Evolutionary conservation across 1,284 basidiomycete species (phyloP).

Genomic region (Rhodotorula sp.): DNA sequence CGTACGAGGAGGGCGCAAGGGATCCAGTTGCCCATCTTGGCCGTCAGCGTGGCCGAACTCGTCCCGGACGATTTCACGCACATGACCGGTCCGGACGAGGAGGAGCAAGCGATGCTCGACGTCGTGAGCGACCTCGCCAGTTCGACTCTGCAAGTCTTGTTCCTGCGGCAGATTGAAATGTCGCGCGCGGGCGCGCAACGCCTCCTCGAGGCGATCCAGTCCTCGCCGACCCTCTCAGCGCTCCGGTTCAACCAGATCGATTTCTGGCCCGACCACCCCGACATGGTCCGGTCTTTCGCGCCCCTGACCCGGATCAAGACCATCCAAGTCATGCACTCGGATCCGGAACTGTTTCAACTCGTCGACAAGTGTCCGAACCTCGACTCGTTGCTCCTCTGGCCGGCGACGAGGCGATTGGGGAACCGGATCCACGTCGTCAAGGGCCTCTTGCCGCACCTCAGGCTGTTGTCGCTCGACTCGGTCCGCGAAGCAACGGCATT

Average conservation of each 20-base stretch:
- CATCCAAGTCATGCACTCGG: constrained; percentile 37
- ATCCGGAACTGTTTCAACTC: constrained; percentile 19
- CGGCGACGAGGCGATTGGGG: constrained; percentile 18
- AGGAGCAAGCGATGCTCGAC: neutral
- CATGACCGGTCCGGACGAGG: neutral
- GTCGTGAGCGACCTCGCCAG: constrained; percentile 3
- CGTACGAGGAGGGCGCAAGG: neutral
- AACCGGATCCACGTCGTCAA: constrained; percentile 11
- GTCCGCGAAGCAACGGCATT: constrained; percentile 29
- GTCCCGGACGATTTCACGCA: neutral
- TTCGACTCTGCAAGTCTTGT: constrained; percentile 23
- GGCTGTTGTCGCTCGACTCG: constrained; percentile 35
- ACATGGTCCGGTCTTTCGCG: neutral
- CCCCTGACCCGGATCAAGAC: constrained; percentile 18
- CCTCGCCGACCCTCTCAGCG: constrained; percentile 8
- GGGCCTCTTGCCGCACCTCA: constrained; percentile 21
- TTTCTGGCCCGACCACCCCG: neutral
- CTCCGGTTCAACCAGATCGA: constrained; percentile 34
- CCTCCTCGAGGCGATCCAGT: constrained; percentile 11
- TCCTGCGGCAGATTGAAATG: constrained; percentile 11
- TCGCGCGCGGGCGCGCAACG: neutral
- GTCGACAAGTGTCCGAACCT: constrained; percentile 20
- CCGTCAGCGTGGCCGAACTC: constrained; percentile 3
- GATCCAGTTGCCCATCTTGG: neutral
- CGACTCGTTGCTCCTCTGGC: constrained; percentile 39